Base-by-base conservation (phyloP, 2,329 filamentous ascomycete species). In the Aspergillus neotritici region DNA sequence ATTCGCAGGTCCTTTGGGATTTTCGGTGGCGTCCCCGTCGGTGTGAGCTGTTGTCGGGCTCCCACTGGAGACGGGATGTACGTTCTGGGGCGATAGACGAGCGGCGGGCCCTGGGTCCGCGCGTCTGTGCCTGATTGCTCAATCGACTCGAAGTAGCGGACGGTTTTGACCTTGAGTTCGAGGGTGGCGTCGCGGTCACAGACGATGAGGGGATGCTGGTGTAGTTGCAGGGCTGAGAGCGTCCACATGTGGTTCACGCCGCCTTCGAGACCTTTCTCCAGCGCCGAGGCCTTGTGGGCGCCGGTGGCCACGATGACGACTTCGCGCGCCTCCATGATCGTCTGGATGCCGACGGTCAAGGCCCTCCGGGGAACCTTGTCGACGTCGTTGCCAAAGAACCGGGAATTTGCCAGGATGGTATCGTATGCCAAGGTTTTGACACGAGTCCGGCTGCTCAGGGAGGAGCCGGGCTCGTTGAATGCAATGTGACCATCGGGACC, bases 241-340 rank as follows among this genome's bases (percentile, higher is more conserved):
- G 87, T 91, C 87, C 87, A 94, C 85, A 91, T 91, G 69, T 93
- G 87, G 64, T 89, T 91, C 48, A 94, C 79, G 25, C 84, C 84
- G 44, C 84, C 83, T 65, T 94, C 87, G 50, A 94, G 79, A 54
- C 85, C 89, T 56, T 81, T 84, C 64, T 90, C 84, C 50, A 94
- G 69, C 21, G 87, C 87, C 29, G 86, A 71, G 1, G 87, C 80
- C 67, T 94, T 94, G 72, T 87, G 85, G 34, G 85, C 81, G 15
- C 87, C 87, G 1, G 86, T 79, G 50, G 89, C 87, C 55, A 94
- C 87, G 54, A 89, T 82, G 21, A 93, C 81, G 8, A 94, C 85
- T 66, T 93, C 87, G 41, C 83, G 74, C 3, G 87, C 83, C 62
- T 91, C 86, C 52, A 93, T 75, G 31, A 93, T 82, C 2, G 87